These are phyloP conservation scores for Penicillium occitanis DNA, from an alignment of 2,329 filamentous ascomycete species.

Conservation along the genomic window DNA sequence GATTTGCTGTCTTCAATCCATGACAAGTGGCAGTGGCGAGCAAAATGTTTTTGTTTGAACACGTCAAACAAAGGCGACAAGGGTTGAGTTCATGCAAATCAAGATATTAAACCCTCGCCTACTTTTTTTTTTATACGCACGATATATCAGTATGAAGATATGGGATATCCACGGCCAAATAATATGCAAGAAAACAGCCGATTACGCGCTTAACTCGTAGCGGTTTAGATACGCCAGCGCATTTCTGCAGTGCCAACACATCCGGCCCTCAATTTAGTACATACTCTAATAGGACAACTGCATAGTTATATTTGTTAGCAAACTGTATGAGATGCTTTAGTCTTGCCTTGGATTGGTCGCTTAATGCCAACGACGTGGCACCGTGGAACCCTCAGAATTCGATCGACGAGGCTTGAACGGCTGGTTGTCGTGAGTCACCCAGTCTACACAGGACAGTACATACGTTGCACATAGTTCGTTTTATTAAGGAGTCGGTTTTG, in stretches of 20 bases:
- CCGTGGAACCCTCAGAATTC: not conserved
- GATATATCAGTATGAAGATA: too few species aligned
- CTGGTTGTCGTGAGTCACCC: not conserved
- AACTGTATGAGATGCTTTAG: not conserved
- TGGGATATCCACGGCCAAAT: not conserved
- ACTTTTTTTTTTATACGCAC: too few species aligned
- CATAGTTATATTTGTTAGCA: not conserved
- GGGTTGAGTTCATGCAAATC: not conserved
- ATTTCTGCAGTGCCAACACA: constrained; percentile 19
- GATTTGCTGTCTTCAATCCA: not conserved
- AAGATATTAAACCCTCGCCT: not conserved
- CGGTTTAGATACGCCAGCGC: constrained; percentile 17
- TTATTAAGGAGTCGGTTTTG: not conserved
- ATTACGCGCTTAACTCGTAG: constrained; percentile 7
- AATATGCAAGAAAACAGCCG: not conserved
- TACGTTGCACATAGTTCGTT: not conserved
- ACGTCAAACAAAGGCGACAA: not conserved
- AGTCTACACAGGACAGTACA: not conserved
- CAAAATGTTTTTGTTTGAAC: not conserved
- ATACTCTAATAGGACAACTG: constrained; percentile 15
- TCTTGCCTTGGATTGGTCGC: not conserved
- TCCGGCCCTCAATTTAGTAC: constrained; percentile 1
- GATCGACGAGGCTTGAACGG: constrained; percentile 1
- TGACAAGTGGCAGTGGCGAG: not conserved
- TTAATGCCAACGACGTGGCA: constrained; percentile 11